phyloP scores from a whole-genome alignment of 2,329 filamentous ascomycete genomes.

The Botrytis hyacinthi region DNA sequence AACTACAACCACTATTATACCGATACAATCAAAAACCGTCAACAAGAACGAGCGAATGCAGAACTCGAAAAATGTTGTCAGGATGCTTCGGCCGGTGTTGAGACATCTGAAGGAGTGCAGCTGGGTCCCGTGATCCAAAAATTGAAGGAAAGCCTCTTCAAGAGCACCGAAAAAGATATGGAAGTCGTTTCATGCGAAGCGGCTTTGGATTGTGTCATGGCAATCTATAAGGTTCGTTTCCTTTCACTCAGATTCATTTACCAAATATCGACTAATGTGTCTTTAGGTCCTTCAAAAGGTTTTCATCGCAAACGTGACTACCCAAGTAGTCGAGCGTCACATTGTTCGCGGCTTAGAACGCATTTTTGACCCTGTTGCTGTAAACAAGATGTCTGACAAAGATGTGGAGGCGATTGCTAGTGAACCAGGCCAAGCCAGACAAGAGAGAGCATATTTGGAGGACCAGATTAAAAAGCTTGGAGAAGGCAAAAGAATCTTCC shows the following conservation, averaged over 20 bases:
- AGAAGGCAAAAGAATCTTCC: conserved; percentile 34
- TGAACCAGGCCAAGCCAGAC: conserved; percentile 30
- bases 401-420: conserved; percentile 31
- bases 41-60: conserved; percentile 24
- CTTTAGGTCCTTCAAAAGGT: conserved; percentile 37
- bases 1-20: conserved; percentile 43
- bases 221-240: conserved; percentile 39
- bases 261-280: neutral
- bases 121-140: neutral
- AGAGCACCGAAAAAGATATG: conserved; percentile 31
- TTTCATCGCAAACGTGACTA: conserved; percentile 40
- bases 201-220: conserved; percentile 35
- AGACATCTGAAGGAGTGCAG: neutral
- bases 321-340: conserved; percentile 35
- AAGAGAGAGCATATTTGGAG: conserved; percentile 31
- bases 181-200: conserved; percentile 37
- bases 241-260: neutral
- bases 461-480: conserved; percentile 34
- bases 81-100: neutral
- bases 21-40: conserved; percentile 34
- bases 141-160: neutral
- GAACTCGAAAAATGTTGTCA: neutral
- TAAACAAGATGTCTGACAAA: conserved; percentile 22
- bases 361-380: conserved; percentile 25
- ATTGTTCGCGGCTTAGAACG: conserved; percentile 24